Base-by-base conservation (phyloP, 140 eudicot species). In the Cichorium intybus region DNA sequence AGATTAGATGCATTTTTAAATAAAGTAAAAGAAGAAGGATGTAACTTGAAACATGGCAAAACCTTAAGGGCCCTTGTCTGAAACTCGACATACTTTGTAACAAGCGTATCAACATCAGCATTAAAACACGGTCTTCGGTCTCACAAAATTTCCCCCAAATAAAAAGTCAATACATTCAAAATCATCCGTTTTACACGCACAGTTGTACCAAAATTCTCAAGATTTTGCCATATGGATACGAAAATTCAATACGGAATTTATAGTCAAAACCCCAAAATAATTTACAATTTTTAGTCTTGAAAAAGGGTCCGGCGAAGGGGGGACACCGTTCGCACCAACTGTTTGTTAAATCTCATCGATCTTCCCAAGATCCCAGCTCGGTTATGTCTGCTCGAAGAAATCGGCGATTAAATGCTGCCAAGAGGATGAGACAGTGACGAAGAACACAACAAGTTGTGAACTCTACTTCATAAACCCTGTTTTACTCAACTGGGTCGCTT, bases 341-440 rank as follows among this genome's bases (percentile, higher is more conserved):
- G 54, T 70, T 49, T 60, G 69, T 60, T 71, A 69, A 58, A 58
- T 39, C 21, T 12, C 43, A 12, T 26, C 35, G 28, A 58, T 70
- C 51, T 70, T 46, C 10, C 49, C 58, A 47, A 60, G 61, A 70
- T 70, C 69, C 7, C 68, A 70, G 61, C 75, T 70, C 60, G 48
- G n/a, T 70, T n/a, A 59, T 60, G 75, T 48, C 35, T 70, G 60
- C 68, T 66, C 51, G n/a, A 43, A 50, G 48, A 26, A 49, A 41
- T 65, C 62, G 60, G 60, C 27, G 60, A 51, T 28, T 56, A 14
- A 23, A 33, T 65, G 43, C 26, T 55, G 54, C 37, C 2, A 24
- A 57, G 22, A 56, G 43, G 48, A 57, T 18, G 66, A 35, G 2
- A 2, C 56, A 57, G 26, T 72, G 51, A 72, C 54, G 49, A 48